Base-by-base conservation (phyloP, 73 alveolate genomes). In the Paramecium pentaurelia region DNA sequence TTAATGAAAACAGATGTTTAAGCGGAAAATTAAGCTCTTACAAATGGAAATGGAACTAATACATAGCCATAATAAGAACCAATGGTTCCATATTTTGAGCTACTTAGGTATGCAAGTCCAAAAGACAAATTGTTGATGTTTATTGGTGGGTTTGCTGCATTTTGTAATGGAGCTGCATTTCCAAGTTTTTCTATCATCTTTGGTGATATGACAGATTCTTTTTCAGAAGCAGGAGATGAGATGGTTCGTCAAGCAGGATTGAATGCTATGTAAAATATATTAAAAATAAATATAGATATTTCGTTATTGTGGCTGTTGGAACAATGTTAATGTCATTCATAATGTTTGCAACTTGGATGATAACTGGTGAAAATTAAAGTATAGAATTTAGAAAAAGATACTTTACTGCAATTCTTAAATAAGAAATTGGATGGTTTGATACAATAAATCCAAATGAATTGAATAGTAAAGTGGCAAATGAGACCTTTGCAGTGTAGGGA, bases 371-470 rank as follows among this genome's bases (percentile, higher is more conserved):
- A 37, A 89, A 85, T 58, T 51, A 89, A 34, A 51, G 92, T 25
- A 89, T 89, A 27, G 92, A 89, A 45, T 95, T 90, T 60, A 96
- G 97, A 93, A 60, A 92, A 28, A 71, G 54, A 25, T 97, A 96
- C 47, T 93, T 97, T 71, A 75, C 64, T 40, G 94, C 98, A 10
- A 86, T 96, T 40, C 71, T 97, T 47, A 92, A 28, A 60, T 92
- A 96, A 90, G 98, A 96, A 25, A 84, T 96, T 14, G 96, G 93
- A 28, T 97, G 98, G 98, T 96, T 93, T 59, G 99, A 97, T 73
- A 71, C 87, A 12, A 86, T 49, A 5, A 94, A 97, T 73, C 97
- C 97, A n/a, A 87, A 95, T 71, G 97, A 94, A 64, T 92, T 97
- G 10, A 77, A 97, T 14, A 64, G 97, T 34, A 92, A 90, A 68